Evolutionary conservation across 352 stramenopile genomes (phyloP).

Genomic region (Thalassiosira exigua): DNA sequence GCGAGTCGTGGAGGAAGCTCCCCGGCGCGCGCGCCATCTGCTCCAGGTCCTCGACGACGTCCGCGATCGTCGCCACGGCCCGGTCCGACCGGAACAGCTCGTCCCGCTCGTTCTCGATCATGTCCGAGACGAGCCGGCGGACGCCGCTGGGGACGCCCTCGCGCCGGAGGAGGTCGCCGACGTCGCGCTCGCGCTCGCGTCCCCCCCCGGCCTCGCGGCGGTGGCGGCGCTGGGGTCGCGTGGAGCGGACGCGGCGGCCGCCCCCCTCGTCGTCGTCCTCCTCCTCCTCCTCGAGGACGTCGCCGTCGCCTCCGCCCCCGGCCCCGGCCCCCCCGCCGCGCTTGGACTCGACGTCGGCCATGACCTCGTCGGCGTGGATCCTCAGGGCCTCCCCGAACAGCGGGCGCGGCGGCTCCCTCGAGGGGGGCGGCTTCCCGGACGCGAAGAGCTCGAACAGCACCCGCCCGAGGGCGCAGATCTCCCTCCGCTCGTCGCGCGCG

Average conservation of each 20-base stretch:
- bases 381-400: neutral
- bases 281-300: neutral
- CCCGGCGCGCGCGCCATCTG: slow-evolving; percentile 22
- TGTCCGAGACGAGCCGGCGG: slow-evolving; percentile 19
- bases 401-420: neutral
- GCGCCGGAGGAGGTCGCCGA: neutral
- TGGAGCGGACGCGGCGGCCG: too few species aligned
- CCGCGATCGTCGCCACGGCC: neutral
- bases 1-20: slow-evolving; percentile 25
- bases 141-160: slow-evolving; percentile 9
- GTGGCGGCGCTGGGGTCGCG: neutral
- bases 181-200: neutral
- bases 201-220: neutral
- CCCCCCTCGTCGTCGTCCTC: neutral
- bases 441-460: slow-evolving; percentile 20
- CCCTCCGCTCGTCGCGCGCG: neutral
- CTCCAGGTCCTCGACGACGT: slow-evolving; percentile 13
- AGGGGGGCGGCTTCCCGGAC: neutral
- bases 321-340: too few species aligned
- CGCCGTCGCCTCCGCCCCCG: neutral
- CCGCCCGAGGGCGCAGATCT: neutral
- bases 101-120: slow-evolving; percentile 15
- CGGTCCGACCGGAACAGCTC: slow-evolving; percentile 8
- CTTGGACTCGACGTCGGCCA: neutral
- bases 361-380: neutral